phyloP scores from a whole-genome alignment of 2,329 filamentous ascomycete genomes.

The Trichoderma oligosporum region DNA sequence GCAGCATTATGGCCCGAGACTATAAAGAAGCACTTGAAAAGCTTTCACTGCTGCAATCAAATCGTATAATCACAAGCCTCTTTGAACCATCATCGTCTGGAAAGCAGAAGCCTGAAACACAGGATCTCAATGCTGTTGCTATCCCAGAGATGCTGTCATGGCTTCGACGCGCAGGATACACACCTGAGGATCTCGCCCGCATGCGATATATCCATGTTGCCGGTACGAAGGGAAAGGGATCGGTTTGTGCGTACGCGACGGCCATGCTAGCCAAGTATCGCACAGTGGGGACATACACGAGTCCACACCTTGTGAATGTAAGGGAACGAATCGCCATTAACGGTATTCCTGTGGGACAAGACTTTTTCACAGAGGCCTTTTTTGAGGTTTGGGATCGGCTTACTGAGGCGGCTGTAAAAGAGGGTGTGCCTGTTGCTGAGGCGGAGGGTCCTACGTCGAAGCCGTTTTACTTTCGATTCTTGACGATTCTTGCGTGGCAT shows the following conservation, averaged over 20 bases:
- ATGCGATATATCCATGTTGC: conserved; percentile 72
- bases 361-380: conserved; percentile 70
- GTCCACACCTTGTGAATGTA: conserved; percentile 78
- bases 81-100: conserved; percentile 50
- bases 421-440: conserved; percentile 37
- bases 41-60: conserved; percentile 75
- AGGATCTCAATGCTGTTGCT: conserved; percentile 64
- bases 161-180: conserved; percentile 71
- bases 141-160: conserved; percentile 80
- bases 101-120: conserved; percentile 40
- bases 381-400: conserved; percentile 76
- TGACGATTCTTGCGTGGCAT: conserved; percentile 86
- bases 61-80: conserved; percentile 60
- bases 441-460: conserved; percentile 60
- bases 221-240: conserved; percentile 93
- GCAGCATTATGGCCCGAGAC: conserved; percentile 31
- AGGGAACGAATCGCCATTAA: conserved; percentile 82
- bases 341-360: conserved; percentile 64
- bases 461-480: conserved; percentile 87
- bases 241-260: conserved; percentile 78
- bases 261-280: conserved; percentile 60
- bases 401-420: conserved; percentile 36
- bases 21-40: conserved; percentile 67
- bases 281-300: conserved; percentile 73
- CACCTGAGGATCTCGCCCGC: conserved; percentile 43